Conservation (phyloP, 768 basidiomycete species). For the Pleurotus ostreatus region DNA sequence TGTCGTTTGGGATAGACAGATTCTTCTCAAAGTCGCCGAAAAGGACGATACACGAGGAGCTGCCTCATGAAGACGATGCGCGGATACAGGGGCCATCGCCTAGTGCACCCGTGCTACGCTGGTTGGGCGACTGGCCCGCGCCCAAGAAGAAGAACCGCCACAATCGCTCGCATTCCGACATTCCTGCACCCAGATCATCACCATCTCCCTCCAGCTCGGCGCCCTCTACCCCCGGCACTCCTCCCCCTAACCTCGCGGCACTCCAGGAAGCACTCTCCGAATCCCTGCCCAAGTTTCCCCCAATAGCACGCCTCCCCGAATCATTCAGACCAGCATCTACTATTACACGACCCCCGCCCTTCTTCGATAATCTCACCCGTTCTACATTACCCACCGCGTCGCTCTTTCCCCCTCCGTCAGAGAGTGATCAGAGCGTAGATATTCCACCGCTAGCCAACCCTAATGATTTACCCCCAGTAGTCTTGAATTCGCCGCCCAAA, state of each 20-base stretch:
- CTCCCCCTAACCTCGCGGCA: slow-evolving; percentile 24
- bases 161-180: background rate
- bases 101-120: slow-evolving; percentile 36
- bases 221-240: slow-evolving; percentile 18
- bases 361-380: slow-evolving; percentile 52
- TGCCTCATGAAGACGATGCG: slow-evolving; percentile 5
- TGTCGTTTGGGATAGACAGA: background rate
- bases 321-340: slow-evolving; percentile 26
- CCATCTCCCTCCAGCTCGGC: slow-evolving; percentile 23
- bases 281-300: slow-evolving; percentile 29
- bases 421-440: background rate
- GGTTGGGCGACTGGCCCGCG: slow-evolving; percentile 34
- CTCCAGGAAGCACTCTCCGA: slow-evolving; percentile 35
- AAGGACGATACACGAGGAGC: slow-evolving; percentile 5
- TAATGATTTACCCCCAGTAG: slow-evolving; percentile 24
- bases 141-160: background rate
- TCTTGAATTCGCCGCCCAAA: slow-evolving; percentile 35
- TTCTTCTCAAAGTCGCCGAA: slow-evolving; percentile 7
- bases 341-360: slow-evolving; percentile 44
- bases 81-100: slow-evolving; percentile 13
- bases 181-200: background rate
- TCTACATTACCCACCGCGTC: slow-evolving; percentile 62
- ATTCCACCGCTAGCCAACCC: slow-evolving; percentile 6
- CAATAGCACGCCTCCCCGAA: slow-evolving; percentile 37
- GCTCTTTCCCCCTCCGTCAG: slow-evolving; percentile 36